These are phyloP conservation scores for Talaromyces sp. DNA, from an alignment of 2,329 filamentous ascomycete genomes.

Conservation along the genomic window DNA sequence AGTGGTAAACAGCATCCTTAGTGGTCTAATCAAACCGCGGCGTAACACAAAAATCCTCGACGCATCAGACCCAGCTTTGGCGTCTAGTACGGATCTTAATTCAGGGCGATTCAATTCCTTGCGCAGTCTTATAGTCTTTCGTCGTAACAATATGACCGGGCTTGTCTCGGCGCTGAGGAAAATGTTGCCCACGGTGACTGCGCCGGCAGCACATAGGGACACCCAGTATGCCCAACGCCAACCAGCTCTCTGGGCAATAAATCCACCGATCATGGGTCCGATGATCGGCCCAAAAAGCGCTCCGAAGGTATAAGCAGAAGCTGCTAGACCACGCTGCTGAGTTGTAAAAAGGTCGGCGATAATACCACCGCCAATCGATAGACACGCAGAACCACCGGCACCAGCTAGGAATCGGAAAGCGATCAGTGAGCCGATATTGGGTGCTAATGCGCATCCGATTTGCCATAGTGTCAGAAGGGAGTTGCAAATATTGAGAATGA, in stretches of 20 bases:
- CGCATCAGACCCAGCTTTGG: neutral
- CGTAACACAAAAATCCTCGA: neutral
- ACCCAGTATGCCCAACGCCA: slow-evolving; percentile 8
- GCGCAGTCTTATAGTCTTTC: neutral
- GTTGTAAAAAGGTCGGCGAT: slow-evolving; percentile 35
- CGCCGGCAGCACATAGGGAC: neutral
- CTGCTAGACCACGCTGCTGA: slow-evolving; percentile 39
- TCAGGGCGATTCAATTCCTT: neutral
- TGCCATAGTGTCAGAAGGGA: neutral
- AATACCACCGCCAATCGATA: slow-evolving; percentile 42
- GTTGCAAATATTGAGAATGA: neutral
- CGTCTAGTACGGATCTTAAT: neutral
- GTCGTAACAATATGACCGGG: neutral
- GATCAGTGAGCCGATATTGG: neutral
- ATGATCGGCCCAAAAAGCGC: slow-evolving; percentile 32
- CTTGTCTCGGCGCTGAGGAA: neutral
- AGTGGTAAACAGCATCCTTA: neutral
- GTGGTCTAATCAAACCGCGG: neutral
- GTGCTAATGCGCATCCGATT: slow-evolving; percentile 1
- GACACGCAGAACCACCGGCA: slow-evolving; percentile 42
- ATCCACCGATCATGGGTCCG: slow-evolving; percentile 43
- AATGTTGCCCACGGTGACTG: neutral
- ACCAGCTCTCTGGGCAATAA: slow-evolving; percentile 27
- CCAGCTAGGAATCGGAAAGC: slow-evolving; percentile 11
- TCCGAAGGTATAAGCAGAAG: slow-evolving; percentile 48